These are phyloP conservation scores for Celoporthe dispersa DNA, from an alignment of 2,329 filamentous ascomycete genomes.

Conservation along the genomic window DNA sequence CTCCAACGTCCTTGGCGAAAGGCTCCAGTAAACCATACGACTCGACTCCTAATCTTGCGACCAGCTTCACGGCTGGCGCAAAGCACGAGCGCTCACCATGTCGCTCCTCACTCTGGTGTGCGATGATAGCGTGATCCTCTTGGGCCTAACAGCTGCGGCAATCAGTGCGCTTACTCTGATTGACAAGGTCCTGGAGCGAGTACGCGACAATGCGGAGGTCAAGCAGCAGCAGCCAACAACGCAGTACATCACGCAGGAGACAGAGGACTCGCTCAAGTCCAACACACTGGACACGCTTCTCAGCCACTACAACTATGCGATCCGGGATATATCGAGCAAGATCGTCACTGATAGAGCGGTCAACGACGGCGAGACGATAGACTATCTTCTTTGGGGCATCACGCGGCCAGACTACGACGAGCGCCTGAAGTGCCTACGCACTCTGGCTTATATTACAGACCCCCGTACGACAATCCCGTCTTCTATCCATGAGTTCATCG, in stretches of 20 bases:
- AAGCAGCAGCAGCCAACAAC: constrained; percentile 67
- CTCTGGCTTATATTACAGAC: constrained; percentile 60
- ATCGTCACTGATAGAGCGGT: constrained; percentile 61
- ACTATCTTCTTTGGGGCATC: constrained; percentile 60
- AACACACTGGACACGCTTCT: constrained; percentile 70
- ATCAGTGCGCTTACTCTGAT: constrained; percentile 63
- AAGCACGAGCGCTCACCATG: constrained; percentile 21
- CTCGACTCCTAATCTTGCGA: background rate
- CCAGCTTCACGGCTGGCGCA: constrained; percentile 22
- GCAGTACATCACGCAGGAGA: constrained; percentile 75
- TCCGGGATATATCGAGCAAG: constrained; percentile 69
- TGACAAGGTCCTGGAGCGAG: constrained; percentile 60
- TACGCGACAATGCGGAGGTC: constrained; percentile 69
- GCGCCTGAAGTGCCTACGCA: constrained; percentile 60
- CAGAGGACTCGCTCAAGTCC: constrained; percentile 71
- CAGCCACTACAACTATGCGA: constrained; percentile 72
- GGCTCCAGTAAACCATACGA: background rate
- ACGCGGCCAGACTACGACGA: constrained; percentile 62
- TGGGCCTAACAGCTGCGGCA: constrained; percentile 60
- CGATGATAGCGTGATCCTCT: constrained; percentile 59
- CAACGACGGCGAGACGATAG: constrained; percentile 59
- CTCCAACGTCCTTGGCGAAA: background rate
- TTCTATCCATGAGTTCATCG: background rate
- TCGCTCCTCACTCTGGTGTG: constrained; percentile 44
- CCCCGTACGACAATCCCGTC: constrained; percentile 43